Evolutionary conservation across 129 eudicot genomes (phyloP), one percentile per base, ranked within the genome.

Genomic region (Dittrichia graveolens): DNA sequence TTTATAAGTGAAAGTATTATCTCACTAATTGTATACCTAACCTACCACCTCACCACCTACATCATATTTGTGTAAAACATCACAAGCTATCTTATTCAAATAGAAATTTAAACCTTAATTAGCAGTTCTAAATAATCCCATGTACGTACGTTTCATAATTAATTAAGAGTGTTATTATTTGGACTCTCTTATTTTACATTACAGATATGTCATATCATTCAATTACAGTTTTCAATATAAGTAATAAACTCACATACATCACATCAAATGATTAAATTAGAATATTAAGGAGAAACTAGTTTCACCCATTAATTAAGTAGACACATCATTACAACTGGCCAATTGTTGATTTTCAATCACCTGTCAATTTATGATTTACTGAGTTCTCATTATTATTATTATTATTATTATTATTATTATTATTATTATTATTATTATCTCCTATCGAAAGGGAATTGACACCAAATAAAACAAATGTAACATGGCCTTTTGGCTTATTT

Each of bases 271-370:
- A n/a, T n/a, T n/a, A n/a, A n/a, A n/a, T n/a, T n/a, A n/a, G n/a
- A n/a, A n/a, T n/a, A n/a, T n/a, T n/a, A n/a, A n/a, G n/a, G n/a
- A n/a, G n/a, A n/a, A n/a, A n/a, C n/a, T n/a, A n/a, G n/a, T n/a
- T n/a, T n/a, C n/a, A n/a, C n/a, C n/a, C n/a, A n/a, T n/a, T n/a
- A n/a, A n/a, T n/a, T n/a, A n/a, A n/a, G n/a, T n/a, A n/a, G n/a
- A n/a, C 64, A 69, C 71, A 61, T 77, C 59, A 70, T 41, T 50
- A 77, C 71, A 77, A 41, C n/a, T n/a, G n/a, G n/a, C 76, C 13
- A 77, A 69, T 61, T 34, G 65, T 69, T 61, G 48, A 75, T 65
- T 50, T 35, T 11, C 52, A 63, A 63, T 73, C 60, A 50, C 40
- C 52, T 74, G 11, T 65, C 66, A 64, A 38, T 68, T n/a, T 16